phyloP scores from a whole-genome alignment of 164 flowering plant genomes.

The Tetrastigma voinierianum region DNA sequence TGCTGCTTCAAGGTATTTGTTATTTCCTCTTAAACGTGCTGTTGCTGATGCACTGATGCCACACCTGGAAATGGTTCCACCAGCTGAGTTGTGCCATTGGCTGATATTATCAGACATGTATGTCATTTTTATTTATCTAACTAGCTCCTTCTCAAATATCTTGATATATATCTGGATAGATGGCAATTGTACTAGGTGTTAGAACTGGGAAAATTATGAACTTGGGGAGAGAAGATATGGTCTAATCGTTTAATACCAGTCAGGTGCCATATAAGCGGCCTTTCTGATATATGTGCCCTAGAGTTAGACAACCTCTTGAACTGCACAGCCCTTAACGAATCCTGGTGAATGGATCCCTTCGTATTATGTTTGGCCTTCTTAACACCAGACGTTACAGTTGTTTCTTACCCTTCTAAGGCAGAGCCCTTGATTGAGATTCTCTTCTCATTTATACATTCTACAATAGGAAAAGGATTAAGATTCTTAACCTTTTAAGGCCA shows the following conservation, averaged over 20 bases:
- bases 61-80: conserved; percentile 71
- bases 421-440: background rate
- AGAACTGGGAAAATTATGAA: too few relatives aligned
- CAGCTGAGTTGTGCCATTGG: conserved; percentile 95
- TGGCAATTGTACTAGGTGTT: background rate
- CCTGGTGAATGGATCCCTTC: too few relatives aligned
- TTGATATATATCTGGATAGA: background rate
- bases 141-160: background rate
- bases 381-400: background rate
- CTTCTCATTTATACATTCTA: too few relatives aligned
- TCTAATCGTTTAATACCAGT: too few relatives aligned
- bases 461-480: too few relatives aligned
- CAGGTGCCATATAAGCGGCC: too few relatives aligned
- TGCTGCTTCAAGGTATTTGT: conserved; percentile 94
- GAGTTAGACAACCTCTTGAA: too few relatives aligned
- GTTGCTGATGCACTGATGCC: conserved; percentile 91
- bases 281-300: too few relatives aligned
- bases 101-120: conserved; percentile 87
- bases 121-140: conserved; percentile 8
- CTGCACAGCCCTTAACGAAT: too few relatives aligned
- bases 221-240: too few relatives aligned
- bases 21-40: conserved; percentile 96
- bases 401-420: background rate
- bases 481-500: too few relatives aligned
- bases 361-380: background rate